These are phyloP conservation scores for Fragaria iinumae DNA, from an alignment of 306 rosid species.

Conservation along the genomic window DNA sequence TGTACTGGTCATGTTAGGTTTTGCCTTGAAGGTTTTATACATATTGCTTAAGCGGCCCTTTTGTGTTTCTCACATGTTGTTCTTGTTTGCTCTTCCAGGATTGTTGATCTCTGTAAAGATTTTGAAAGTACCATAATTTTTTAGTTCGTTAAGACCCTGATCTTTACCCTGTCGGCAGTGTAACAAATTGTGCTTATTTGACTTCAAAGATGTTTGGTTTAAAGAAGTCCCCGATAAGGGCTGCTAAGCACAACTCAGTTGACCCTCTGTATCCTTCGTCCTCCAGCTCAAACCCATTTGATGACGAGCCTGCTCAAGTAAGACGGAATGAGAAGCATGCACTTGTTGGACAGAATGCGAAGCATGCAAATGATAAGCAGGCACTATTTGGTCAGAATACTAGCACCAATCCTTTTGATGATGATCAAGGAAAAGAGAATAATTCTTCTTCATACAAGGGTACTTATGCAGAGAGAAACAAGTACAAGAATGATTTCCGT, in stretches of 20 bases:
- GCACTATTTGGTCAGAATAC: slow-evolving; percentile 37
- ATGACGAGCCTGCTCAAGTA: slow-evolving; percentile 31
- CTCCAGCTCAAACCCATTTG: slow-evolving; percentile 61
- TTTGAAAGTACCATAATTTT: slow-evolving; percentile 14
- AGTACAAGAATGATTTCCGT: slow-evolving; percentile 68
- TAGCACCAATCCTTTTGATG: slow-evolving; percentile 73
- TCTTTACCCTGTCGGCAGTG: slow-evolving; percentile 6
- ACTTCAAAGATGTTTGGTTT: slow-evolving; percentile 56
- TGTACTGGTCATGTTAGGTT: slow-evolving; percentile 17
- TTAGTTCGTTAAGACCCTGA: slow-evolving; percentile 9
- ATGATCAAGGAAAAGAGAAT: slow-evolving; percentile 39
- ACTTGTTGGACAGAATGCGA: slow-evolving; percentile 28
- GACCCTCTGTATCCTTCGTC: slow-evolving; percentile 47
- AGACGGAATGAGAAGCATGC: slow-evolving; percentile 29
- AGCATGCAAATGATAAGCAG: slow-evolving; percentile 24
- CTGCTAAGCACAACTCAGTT: slow-evolving; percentile 42
- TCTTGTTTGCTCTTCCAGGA: slow-evolving; percentile 56
- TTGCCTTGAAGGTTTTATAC: background rate
- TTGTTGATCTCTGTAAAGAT: slow-evolving; percentile 22
- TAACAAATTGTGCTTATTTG: slow-evolving; percentile 19
- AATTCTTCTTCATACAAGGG: slow-evolving; percentile 33
- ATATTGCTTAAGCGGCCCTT: background rate
- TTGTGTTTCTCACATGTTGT: background rate
- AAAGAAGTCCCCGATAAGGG: slow-evolving; percentile 68
- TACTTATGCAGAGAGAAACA: slow-evolving; percentile 49